Conservation (phyloP, 2,329 filamentous ascomycete species). For the Aspergillus tamarii region DNA sequence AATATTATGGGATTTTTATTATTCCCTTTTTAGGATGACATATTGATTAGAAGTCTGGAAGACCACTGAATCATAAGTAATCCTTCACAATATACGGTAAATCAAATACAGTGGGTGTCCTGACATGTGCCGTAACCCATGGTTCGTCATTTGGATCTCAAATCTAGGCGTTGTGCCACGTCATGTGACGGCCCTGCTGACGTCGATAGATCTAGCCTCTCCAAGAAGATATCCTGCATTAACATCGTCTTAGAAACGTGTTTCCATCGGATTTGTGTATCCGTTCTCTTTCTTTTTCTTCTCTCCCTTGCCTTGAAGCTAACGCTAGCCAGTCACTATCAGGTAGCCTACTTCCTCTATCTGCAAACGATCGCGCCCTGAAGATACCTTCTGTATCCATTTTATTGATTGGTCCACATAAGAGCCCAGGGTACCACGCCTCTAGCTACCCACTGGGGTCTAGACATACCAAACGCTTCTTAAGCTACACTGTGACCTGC, state of each 20-base stretch:
- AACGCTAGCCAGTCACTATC: background rate
- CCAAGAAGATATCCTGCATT: background rate
- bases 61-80: conserved; percentile 3
- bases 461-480: background rate
- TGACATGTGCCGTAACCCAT: background rate
- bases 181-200: conserved; percentile 18
- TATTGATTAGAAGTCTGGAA: conserved; percentile 13
- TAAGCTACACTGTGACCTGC: background rate
- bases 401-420: conserved; percentile 4
- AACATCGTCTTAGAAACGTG: background rate
- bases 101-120: background rate
- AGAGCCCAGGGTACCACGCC: background rate
- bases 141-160: background rate
- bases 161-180: background rate
- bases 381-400: background rate
- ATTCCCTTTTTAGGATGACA: background rate
- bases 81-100: background rate
- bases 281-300: background rate
- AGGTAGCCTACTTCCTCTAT: background rate
- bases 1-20: conserved; percentile 4
- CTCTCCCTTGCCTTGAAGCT: background rate
- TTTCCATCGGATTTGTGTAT: background rate
- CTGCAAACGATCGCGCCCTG: background rate
- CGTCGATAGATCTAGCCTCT: conserved; percentile 10
- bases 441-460: background rate